Evolutionary conservation across 2,329 filamentous ascomycete genomes (phyloP).

Genomic region (Xylariaceae sp.): DNA sequence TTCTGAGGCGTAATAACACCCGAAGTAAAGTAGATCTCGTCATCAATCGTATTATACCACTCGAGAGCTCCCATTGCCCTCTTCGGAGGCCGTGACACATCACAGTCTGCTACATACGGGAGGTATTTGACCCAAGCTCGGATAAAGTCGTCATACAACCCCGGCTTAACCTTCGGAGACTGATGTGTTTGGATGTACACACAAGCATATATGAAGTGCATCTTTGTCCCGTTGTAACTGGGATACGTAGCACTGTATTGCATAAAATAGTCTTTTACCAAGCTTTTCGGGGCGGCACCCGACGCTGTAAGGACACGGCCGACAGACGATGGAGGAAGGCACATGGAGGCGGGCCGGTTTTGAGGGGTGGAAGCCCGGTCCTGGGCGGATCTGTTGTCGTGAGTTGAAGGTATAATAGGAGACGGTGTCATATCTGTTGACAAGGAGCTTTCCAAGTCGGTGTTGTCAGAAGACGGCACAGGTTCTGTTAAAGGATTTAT

Average conservation of each 20-base stretch:
- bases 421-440: slow-evolving; percentile 19
- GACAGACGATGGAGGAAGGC: slow-evolving; percentile 5
- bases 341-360: too few relatives aligned
- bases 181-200: slow-evolving; percentile 26
- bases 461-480: not conserved
- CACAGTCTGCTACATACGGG: slow-evolving; percentile 26
- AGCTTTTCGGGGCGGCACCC: slow-evolving; percentile 3
- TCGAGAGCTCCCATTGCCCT: slow-evolving; percentile 26
- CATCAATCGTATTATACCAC: slow-evolving; percentile 32
- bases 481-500: not conserved
- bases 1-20: slow-evolving; percentile 29
- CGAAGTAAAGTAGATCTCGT: slow-evolving; percentile 24
- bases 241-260: slow-evolving; percentile 27
- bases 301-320: slow-evolving; percentile 1
- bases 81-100: slow-evolving; percentile 18
- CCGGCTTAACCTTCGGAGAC: slow-evolving; percentile 24
- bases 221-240: slow-evolving; percentile 25
- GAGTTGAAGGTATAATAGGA: slow-evolving; percentile 27
- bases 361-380: slow-evolving; percentile 7
- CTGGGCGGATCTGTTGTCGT: slow-evolving; percentile 3
- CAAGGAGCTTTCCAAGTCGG: slow-evolving; percentile 15
- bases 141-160: slow-evolving; percentile 33
- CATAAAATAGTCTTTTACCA: slow-evolving; percentile 23
- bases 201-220: slow-evolving; percentile 29
- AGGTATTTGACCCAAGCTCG: slow-evolving; percentile 31